Base-by-base conservation (phyloP, 805 yeast species). In the Helenozyma baotianmanensis region DNA sequence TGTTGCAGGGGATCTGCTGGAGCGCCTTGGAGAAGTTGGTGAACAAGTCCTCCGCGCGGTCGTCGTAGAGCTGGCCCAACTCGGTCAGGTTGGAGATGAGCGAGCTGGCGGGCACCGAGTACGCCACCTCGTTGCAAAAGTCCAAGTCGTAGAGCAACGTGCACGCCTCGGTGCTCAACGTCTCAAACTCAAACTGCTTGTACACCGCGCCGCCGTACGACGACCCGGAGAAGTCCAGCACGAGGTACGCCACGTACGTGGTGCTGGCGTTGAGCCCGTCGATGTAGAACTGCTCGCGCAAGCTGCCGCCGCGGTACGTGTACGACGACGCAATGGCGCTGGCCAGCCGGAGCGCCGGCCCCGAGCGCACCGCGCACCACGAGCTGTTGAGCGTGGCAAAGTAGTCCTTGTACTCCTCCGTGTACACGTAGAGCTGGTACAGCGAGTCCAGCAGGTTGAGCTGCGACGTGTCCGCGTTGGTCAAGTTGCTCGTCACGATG, bases 121-220 rank as follows among this genome's bases (percentile, higher is more conserved):
- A 90, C 1, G 96, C 92, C 15, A 90, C 94, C 28, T 76, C 74
- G 19, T 68, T 56, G 56, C 98, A 90, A 50, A 88, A 88, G 2
- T 74, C 78, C 38, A 90, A 64, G 38, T 76, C 82, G 53, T 75
- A 86, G 12, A 88, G 73, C 30, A 89, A 59, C 39, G 81, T 75
- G 54, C 98, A 90, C 2, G 84, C 72, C 13, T 64, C 61, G 2
- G 68, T 52, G 16, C 55, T 56, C 55, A 74, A 57, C 2, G 86
- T 76, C 25, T 73, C 70, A 38, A 90, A 84, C 23, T 56, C 54
- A 25, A 81, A 70, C 9, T 70, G 70, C 6, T 63, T 54, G 48
- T 75, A 84, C 0, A 84, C 66, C 3, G 77, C 69, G 5, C 94
- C 94, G 4, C 94, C 90, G 22, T 55, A 59, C 8, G 50, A 48